Evolutionary conservation across 768 basidiomycete species (phyloP).

Genomic region (Daedalea quercina): DNA sequence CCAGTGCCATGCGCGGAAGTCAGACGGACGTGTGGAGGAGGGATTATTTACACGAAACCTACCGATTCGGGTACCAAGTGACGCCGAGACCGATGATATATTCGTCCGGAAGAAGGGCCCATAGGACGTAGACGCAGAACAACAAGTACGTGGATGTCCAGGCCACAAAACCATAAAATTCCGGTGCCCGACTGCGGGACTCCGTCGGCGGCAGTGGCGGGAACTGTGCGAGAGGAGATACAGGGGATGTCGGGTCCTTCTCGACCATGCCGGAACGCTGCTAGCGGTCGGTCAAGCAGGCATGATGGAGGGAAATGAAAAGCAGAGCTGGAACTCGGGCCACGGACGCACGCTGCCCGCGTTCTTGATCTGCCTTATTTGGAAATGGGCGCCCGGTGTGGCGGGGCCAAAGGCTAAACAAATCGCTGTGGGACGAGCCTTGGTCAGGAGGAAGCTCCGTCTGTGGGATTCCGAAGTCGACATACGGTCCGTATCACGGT

Average conservation of each 20-base stretch:
- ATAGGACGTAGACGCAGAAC: slow-evolving; percentile 66
- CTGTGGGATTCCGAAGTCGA: background rate
- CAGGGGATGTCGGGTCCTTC: slow-evolving; percentile 35
- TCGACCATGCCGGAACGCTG: slow-evolving; percentile 3
- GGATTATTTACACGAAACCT: slow-evolving; percentile 12
- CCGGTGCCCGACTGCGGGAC: slow-evolving; percentile 62
- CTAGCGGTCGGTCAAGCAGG: background rate
- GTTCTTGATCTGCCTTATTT: slow-evolving; percentile 3
- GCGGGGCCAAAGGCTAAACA: slow-evolving; percentile 19
- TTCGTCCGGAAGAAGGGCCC: slow-evolving; percentile 75
- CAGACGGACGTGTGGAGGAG: slow-evolving; percentile 2
- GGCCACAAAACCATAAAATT: slow-evolving; percentile 89
- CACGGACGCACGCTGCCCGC: slow-evolving; percentile 1
- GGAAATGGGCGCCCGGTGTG: slow-evolving; percentile 7
- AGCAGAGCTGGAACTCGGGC: background rate
- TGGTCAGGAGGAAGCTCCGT: background rate
- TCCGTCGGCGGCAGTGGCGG: slow-evolving; percentile 34
- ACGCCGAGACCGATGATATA: slow-evolving; percentile 62
- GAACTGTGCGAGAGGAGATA: slow-evolving; percentile 36
- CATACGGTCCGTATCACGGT: slow-evolving; percentile 1
- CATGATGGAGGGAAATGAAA: slow-evolving; percentile 2
- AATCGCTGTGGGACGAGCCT: slow-evolving; percentile 9
- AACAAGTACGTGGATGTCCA: slow-evolving; percentile 71
- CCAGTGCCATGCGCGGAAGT: slow-evolving; percentile 9
- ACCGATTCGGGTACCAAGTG: slow-evolving; percentile 88